phyloP scores from a whole-genome alignment of 345 rosid species.

The Lepidium africanum region DNA sequence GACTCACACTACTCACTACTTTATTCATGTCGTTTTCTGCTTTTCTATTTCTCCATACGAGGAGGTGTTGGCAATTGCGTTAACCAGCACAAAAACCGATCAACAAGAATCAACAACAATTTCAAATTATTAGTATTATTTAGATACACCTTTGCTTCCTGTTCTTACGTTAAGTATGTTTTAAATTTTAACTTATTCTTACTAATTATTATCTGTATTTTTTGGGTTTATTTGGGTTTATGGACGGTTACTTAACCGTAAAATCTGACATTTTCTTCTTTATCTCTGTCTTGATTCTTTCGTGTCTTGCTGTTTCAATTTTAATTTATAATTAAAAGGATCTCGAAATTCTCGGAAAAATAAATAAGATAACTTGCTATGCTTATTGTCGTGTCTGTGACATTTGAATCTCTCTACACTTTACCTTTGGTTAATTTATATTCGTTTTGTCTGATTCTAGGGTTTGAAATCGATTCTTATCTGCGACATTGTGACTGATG shows the following conservation, averaged over 20 bases:
- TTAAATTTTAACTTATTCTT: neutral
- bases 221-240: neutral
- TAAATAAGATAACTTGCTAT: conserved; percentile 2
- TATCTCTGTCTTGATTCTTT: neutral
- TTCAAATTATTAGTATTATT: neutral
- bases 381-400: conserved; percentile 18
- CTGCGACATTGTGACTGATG: conserved; percentile 20
- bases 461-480: neutral
- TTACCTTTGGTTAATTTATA: neutral
- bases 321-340: neutral
- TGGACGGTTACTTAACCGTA: conserved; percentile 19
- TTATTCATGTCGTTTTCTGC: conserved; percentile 5
- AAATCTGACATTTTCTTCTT: neutral
- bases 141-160: neutral
- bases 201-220: neutral
- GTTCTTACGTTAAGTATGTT: neutral
- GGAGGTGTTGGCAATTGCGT: neutral
- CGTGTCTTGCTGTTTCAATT: conserved; percentile 15
- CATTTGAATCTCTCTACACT: neutral
- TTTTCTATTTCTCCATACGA: neutral
- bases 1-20: neutral
- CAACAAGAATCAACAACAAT: neutral
- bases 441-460: neutral
- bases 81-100: neutral
- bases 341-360: conserved; percentile 7